Conservation (phyloP, 129 eudicot genomes). For the Daucus carota region DH1_v3.0 NC_030382.2:48306001-48306500, state of each 20-base stretch:
- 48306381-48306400: neutral
- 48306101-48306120: neutral
- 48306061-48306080: neutral
- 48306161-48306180: neutral
- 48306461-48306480: neutral
- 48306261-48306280: neutral
- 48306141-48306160: neutral
- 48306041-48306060: neutral
- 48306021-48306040: neutral
- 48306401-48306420: neutral
- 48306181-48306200: neutral
- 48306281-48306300: neutral
- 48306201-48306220: neutral
- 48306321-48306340: neutral
- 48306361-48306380: neutral
- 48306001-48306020: neutral
- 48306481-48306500: slow-evolving; percentile 64
- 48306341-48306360: neutral
- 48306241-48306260: neutral
- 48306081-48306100: neutral
- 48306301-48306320: neutral
- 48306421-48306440: neutral
- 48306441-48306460: neutral
- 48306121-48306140: neutral
- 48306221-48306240: neutral